Base-by-base conservation (phyloP, 2,329 filamentous ascomycete species). In the Fusarium redolens region DNA sequence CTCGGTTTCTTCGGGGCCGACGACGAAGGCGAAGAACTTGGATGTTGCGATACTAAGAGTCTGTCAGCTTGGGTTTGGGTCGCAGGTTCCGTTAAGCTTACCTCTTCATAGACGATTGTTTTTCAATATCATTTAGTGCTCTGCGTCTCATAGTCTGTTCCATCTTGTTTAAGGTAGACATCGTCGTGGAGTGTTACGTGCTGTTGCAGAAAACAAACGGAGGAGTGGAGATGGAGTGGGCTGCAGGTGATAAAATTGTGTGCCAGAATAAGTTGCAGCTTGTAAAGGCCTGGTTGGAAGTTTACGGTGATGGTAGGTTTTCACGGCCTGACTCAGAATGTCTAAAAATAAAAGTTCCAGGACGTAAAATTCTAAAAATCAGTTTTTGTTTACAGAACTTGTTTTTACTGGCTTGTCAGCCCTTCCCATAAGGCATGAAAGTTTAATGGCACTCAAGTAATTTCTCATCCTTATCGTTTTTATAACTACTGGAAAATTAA, bases 181-280 rank as follows among this genome's bases (percentile, higher is more conserved):
- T n/a, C n/a, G n/a, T n/a, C n/a, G n/a, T n/a, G 12, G 4, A 17
- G 17, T 37, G 35, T 17, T 37, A 4, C 3, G n/a, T 20, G 6
- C 3, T 11, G 0, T 14, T 15, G 3, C 5, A 25, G 5, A 25
- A 20, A 11, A 1, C 3, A 7, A 18, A 11, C 6, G 6, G 6
- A 37, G 25, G 5, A 9, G 17, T 28, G 1, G 20, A 4, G 14
- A 22, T 22, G 20, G 7, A 47, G 18, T 31, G 25, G 20, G 28
- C 4, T 3, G 28, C 17, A 31, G 45, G 20, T 4, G 8, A n/a
- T 48, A n/a, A n/a, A n/a, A n/a, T n/a, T 20, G 8, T n/a, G 13
- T 41, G 20, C 20, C 5, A 20, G 17, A 0, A 11, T 3, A 6
- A 0, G 4, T 0, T 1, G n/a, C 1, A 35, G 5, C 13, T 37